Evolutionary conservation across 345 rosid genomes (phyloP).

Genomic region (Melaleuca quinquenervia): DNA sequence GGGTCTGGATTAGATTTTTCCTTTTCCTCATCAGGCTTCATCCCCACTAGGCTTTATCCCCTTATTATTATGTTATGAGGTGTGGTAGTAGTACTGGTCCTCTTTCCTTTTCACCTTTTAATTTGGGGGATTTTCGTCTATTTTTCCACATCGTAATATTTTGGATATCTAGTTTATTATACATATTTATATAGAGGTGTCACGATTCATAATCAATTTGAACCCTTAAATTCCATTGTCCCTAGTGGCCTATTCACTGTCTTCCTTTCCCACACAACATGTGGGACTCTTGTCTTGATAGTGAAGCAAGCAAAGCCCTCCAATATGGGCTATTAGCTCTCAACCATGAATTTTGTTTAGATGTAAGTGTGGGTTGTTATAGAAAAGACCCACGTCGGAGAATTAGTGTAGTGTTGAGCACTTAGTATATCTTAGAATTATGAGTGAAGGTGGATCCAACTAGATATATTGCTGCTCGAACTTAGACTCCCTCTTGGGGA

Average conservation of each 20-base stretch:
- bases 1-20: constrained; percentile 1
- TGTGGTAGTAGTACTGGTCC: background rate
- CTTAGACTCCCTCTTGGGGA: too few species aligned
- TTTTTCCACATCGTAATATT: constrained; percentile 1
- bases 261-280: background rate
- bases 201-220: background rate
- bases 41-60: constrained; percentile 58
- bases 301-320: background rate
- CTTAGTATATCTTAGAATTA: too few species aligned
- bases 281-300: background rate
- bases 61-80: constrained; percentile 49
- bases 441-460: too few species aligned
- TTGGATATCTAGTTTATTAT: background rate
- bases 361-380: too few species aligned
- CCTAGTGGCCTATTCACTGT: background rate
- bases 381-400: too few species aligned
- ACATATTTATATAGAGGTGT: background rate
- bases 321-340: background rate
- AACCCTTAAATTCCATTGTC: background rate
- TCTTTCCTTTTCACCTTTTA: background rate
- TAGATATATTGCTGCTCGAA: too few species aligned
- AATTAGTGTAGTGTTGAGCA: too few species aligned
- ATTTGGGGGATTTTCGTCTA: background rate
- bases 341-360: background rate
- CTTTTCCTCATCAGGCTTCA: constrained; percentile 19